These are phyloP conservation scores for Colletotrichum orchidophilum DNA, from an alignment of 2,329 filamentous ascomycete species.

Conservation along the genomic window DNA sequence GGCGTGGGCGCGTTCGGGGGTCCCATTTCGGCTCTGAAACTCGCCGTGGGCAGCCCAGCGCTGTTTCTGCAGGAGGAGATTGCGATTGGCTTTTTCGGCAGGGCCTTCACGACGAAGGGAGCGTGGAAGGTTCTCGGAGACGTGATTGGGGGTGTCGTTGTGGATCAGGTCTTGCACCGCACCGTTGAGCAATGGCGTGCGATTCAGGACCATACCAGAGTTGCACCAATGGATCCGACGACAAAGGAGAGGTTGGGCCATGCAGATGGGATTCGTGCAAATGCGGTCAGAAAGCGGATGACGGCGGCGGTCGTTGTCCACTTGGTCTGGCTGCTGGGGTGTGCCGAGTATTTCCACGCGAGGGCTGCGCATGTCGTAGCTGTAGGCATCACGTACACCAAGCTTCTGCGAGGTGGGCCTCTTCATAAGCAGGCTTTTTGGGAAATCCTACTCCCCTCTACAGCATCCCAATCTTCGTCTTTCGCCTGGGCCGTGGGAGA, in stretches of 20 bases:
- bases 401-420: constrained; percentile 28
- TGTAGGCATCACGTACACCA: constrained; percentile 39
- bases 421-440: neutral
- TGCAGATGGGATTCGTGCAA: neutral
- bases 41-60: constrained; percentile 47
- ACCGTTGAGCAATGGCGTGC: neutral
- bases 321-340: constrained; percentile 40
- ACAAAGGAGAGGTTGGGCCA: neutral
- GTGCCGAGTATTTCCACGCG: constrained; percentile 42
- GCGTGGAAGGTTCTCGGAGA: neutral
- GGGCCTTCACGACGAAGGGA: neutral
- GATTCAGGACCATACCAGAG: neutral
- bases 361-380: constrained; percentile 41
- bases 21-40: constrained; percentile 47
- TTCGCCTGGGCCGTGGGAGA: accelerated
- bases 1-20: constrained; percentile 42
- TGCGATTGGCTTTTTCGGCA: neutral
- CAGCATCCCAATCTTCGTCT: neutral
- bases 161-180: constrained; percentile 15
- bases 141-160: constrained; percentile 1
- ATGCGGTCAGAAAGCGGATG: neutral
- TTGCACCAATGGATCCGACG: neutral
- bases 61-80: constrained; percentile 44
- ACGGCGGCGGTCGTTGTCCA: constrained; percentile 25
- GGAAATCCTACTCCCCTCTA: neutral